Evolutionary conservation across 345 rosid genomes (phyloP).

Genomic region (Mallotus nudiflorus): DNA sequence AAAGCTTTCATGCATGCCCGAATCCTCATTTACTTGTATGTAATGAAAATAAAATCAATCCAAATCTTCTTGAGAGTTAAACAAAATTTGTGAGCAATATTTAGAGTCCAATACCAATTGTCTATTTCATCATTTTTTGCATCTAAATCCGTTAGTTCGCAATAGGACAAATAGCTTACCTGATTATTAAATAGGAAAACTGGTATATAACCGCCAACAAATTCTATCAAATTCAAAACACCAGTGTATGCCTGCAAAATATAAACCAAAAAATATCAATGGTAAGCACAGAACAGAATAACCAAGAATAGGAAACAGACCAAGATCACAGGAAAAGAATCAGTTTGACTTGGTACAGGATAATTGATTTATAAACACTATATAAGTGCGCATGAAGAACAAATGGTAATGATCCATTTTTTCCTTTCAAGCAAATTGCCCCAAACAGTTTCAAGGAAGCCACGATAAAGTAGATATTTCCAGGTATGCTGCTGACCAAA

Average conservation of each 20-base stretch:
- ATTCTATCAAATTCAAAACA: slow-evolving; percentile 71
- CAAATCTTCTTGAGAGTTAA: too few species aligned
- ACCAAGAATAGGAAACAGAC: neutral
- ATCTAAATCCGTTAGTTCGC: neutral
- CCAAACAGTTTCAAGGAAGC: neutral
- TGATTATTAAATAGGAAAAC: slow-evolving; percentile 73
- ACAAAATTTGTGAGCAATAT: neutral
- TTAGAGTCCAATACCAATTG: neutral
- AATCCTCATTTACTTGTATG: too few species aligned
- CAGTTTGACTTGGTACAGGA: neutral
- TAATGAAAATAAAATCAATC: neutral
- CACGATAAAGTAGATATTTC: neutral
- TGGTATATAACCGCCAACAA: slow-evolving; percentile 59
- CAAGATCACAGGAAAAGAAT: neutral
- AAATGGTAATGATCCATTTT: neutral
- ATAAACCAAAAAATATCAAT: slow-evolving; percentile 18
- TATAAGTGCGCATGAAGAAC: neutral
- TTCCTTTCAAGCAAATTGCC: neutral
- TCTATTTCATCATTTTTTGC: too few species aligned
- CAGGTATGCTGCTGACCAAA: neutral
- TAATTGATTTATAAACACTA: neutral
- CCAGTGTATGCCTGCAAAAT: slow-evolving; percentile 82
- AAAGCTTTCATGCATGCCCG: neutral
- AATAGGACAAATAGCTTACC: slow-evolving; percentile 39
- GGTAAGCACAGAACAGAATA: slow-evolving; percentile 6